These are phyloP conservation scores for Ogataea siamensis DNA, from an alignment of 805 yeast species.

Conservation along the genomic window DNA sequence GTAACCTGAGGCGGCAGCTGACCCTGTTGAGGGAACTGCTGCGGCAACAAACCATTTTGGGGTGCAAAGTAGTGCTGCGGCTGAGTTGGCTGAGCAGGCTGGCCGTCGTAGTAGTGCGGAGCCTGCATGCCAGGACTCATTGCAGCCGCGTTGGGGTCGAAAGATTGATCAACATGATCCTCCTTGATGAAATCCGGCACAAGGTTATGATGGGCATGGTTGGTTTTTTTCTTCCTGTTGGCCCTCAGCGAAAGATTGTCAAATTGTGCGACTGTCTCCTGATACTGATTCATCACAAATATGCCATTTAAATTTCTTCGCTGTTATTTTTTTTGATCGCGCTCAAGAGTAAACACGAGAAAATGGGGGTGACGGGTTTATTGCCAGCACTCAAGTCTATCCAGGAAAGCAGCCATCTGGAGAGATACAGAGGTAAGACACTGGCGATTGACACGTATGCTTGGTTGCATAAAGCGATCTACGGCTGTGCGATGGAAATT, in stretches of 20 bases:
- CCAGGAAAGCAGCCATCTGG: constrained; percentile 57
- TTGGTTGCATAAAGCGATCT: constrained; percentile 89
- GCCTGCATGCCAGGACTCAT: constrained; percentile 30
- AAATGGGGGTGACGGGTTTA: constrained; percentile 83
- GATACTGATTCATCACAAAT: constrained; percentile 9
- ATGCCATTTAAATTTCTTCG: constrained; percentile 5
- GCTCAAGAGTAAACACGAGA: constrained; percentile 7
- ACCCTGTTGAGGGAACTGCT: constrained; percentile 2
- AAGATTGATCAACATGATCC: constrained; percentile 13
- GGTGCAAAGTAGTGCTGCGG: not conserved
- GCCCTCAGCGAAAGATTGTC: constrained; percentile 15
- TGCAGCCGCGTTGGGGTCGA: constrained; percentile 36
- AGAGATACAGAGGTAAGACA: constrained; percentile 65
- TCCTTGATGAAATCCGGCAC: constrained; percentile 17
- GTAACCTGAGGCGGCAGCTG: constrained; percentile 1
- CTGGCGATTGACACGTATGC: constrained; percentile 95
- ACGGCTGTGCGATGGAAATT: constrained; percentile 80
- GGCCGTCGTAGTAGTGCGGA: constrained; percentile 17
- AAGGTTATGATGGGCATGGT: constrained; percentile 31
- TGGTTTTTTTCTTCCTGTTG: constrained; percentile 23
- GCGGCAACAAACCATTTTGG: not conserved
- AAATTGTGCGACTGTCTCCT: constrained; percentile 15
- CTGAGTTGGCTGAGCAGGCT: constrained; percentile 1
- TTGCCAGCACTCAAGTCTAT: constrained; percentile 76
- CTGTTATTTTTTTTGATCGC: constrained; percentile 9